Evolutionary conservation across 768 basidiomycete genomes (phyloP).

Genomic region (Leccinellum luteum): DNA sequence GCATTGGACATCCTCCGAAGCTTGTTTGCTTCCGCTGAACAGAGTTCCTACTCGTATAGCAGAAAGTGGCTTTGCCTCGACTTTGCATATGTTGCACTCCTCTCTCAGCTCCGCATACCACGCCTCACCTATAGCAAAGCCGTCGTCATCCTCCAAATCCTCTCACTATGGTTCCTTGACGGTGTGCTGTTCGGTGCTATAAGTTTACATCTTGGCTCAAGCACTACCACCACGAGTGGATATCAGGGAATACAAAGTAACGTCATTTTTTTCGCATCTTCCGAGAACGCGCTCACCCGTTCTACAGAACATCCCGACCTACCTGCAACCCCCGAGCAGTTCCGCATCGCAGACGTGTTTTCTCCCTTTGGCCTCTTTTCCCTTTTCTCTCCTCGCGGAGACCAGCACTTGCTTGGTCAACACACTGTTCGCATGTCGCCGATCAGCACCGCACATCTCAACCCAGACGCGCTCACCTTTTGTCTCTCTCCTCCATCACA

Average conservation of each 20-base stretch:
- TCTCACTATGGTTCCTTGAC: slow-evolving; percentile 59
- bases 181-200: slow-evolving; percentile 73
- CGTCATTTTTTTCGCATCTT: background rate
- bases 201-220: slow-evolving; percentile 48
- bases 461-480: slow-evolving; percentile 70
- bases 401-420: slow-evolving; percentile 73
- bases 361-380: slow-evolving; percentile 51
- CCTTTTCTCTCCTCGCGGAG: slow-evolving; percentile 37
- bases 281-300: slow-evolving; percentile 4
- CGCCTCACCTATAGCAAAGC: slow-evolving; percentile 66
- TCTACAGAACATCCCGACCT: slow-evolving; percentile 35
- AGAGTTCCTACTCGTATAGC: slow-evolving; percentile 44
- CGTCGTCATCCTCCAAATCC: slow-evolving; percentile 60
- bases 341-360: slow-evolving; percentile 48
- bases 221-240: slow-evolving; percentile 4
- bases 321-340: slow-evolving; percentile 43
- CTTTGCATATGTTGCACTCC: slow-evolving; percentile 53
- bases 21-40: slow-evolving; percentile 44
- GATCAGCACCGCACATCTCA: slow-evolving; percentile 88
- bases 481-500: slow-evolving; percentile 59
- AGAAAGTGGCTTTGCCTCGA: slow-evolving; percentile 75
- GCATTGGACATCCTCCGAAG: slow-evolving; percentile 63
- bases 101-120: slow-evolving; percentile 70
- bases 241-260: slow-evolving; percentile 34
- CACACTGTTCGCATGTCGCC: slow-evolving; percentile 93